Conservation (phyloP, 768 basidiomycete genomes). For the Amanita pallidorosea region DNA sequence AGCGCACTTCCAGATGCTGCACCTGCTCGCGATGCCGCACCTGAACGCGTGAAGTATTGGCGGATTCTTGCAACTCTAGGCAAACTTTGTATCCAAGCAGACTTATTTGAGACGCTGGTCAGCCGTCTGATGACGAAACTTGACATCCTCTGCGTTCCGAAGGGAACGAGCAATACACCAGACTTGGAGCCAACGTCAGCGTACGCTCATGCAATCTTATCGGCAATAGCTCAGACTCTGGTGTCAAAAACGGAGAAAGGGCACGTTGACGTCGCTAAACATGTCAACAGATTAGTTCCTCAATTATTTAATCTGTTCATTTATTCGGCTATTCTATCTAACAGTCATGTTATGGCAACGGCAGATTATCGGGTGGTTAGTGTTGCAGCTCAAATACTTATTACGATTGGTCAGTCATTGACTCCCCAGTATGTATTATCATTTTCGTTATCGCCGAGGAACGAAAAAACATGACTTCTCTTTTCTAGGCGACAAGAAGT, state of each 20-base stretch:
- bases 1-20: constrained; percentile 58
- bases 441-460: constrained; percentile 1
- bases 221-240: constrained; percentile 56
- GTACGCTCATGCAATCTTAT: constrained; percentile 78
- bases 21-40: constrained; percentile 39
- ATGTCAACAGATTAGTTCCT: constrained; percentile 67
- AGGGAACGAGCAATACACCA: constrained; percentile 6
- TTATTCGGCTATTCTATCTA: constrained; percentile 25
- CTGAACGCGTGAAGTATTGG: constrained; percentile 56
- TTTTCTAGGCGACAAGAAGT: constrained; percentile 49
- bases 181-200: constrained; percentile 60
- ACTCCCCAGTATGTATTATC: constrained; percentile 46
- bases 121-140: constrained; percentile 70
- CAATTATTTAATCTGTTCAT: constrained; percentile 56
- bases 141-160: constrained; percentile 46
- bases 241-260: constrained; percentile 29
- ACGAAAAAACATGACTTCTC: not conserved
- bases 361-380: constrained; percentile 42
- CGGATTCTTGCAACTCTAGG: constrained; percentile 58
- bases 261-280: constrained; percentile 71
- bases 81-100: constrained; percentile 58
- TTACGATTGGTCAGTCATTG: constrained; percentile 54
- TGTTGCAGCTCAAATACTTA: constrained; percentile 57
- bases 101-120: constrained; percentile 79
- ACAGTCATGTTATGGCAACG: constrained; percentile 19